phyloP scores from a whole-genome alignment of 768 basidiomycete species.

The Calocera viscosa region DNA sequence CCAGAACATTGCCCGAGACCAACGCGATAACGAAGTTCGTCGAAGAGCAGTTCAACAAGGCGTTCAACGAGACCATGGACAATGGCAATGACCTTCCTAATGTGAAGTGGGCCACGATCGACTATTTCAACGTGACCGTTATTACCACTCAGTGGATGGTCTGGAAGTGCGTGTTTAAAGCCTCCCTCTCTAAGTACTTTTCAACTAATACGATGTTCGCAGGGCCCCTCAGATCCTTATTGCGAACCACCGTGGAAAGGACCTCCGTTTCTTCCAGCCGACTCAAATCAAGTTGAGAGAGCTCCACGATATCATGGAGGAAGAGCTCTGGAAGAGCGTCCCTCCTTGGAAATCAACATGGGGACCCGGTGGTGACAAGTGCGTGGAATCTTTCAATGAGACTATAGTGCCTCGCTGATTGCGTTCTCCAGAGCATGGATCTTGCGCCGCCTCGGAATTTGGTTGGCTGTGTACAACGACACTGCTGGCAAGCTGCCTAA shows the following conservation, averaged over 20 bases:
- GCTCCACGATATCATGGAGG: conserved; percentile 52
- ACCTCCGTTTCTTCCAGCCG: conserved; percentile 68
- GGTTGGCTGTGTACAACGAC: conserved; percentile 42
- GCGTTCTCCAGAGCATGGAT: conserved; percentile 27
- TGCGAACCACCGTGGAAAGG: conserved; percentile 54
- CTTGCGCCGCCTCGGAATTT: conserved; percentile 45
- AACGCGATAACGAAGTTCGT: conserved; percentile 58
- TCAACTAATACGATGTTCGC: conserved; percentile 30
- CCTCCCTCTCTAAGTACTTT: conserved; percentile 23
- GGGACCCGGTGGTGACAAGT: conserved; percentile 69
- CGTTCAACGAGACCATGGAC: conserved; percentile 50
- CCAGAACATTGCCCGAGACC: conserved; percentile 38
- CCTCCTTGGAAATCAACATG: conserved; percentile 57
- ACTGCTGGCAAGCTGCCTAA: conserved; percentile 45
- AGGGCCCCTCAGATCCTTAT: conserved; percentile 66
- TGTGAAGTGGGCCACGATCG: conserved; percentile 73
- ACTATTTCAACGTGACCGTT: conserved; percentile 72
- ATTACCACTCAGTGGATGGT: conserved; percentile 77
- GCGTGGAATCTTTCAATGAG: conserved; percentile 16
- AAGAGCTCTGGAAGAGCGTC: conserved; percentile 49
- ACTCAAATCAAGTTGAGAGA: conserved; percentile 45
- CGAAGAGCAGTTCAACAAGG: conserved; percentile 60
- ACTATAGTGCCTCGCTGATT: conserved; percentile 8
- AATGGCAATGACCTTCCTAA: conserved; percentile 48
- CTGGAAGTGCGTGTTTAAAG: conserved; percentile 49